Base-by-base conservation (phyloP, 2,329 filamentous ascomycete species). In the Cladosporium velox region DNA sequence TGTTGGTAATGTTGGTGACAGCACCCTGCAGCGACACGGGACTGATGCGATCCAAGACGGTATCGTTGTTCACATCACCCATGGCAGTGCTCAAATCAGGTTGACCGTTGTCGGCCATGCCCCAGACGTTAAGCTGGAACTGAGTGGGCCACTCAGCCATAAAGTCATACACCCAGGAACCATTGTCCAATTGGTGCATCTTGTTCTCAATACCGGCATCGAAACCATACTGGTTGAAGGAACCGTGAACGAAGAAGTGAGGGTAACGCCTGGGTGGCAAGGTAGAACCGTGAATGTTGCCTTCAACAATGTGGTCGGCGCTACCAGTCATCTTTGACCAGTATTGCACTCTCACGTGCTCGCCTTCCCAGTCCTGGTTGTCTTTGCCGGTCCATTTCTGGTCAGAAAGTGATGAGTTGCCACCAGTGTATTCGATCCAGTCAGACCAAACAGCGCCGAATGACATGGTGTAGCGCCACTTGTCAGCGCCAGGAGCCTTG, bases 71-170 rank as follows among this genome's bases (percentile, higher is more conserved):
- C 15, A 88, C 82, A 72, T 90, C 88, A 26, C 88, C 88, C 67
- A 83, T 85, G 2, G 88, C 83, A 65, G 80, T 82, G 8, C 83
- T 83, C 67, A 86, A 81, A 74, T 90, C 88, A 0, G 88, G 87
- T 70, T 85, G 77, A 24, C 87, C 86, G 74, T 89, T 83, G 0
- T 84, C 83, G 70, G 89, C 87, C 73, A 89, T 86, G 61, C 88
- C 88, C 88, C 88, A 90, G 5, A 88, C 81, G 69, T 89, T 90
- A 66, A 89, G 77, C 71, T 89, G 87, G 65, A 87, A 83, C 58
- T 83, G 77, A 2, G 84, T 83, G 6, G 88, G 88, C 84, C 86
- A 90, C 72, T 90, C 88, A 3, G 83, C 80, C 82, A 88, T 84
- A 67, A 89, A 86, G 68, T 86, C 81, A 70, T 85, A 86, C 24